Conservation (phyloP, 495 filamentous ascomycete species). For the Penicillium canariense region DNA sequence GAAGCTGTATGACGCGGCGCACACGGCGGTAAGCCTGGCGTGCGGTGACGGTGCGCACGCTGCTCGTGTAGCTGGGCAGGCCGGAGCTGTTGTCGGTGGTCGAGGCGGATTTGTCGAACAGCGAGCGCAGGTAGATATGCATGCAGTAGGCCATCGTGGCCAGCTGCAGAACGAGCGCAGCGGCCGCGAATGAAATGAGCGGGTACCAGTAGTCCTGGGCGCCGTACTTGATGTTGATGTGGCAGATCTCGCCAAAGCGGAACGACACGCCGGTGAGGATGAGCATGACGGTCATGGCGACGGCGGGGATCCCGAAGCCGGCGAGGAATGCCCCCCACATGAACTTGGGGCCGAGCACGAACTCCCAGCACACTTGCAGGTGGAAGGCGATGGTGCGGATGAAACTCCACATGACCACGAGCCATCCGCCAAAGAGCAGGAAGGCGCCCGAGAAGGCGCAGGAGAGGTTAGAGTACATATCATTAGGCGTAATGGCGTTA, state of each 20-base stretch:
- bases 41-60: constrained; percentile 78
- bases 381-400: constrained; percentile 88
- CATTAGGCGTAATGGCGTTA: constrained; percentile 88
- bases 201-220: constrained; percentile 89
- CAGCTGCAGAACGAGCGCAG: constrained; percentile 79
- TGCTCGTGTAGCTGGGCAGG: constrained; percentile 75
- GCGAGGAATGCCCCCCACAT: constrained; percentile 79
- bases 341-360: constrained; percentile 82
- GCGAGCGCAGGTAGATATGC: constrained; percentile 82
- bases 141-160: constrained; percentile 89
- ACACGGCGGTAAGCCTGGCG: constrained; percentile 85
- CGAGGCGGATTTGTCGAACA: constrained; percentile 61
- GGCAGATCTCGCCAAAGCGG: constrained; percentile 85
- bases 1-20: constrained; percentile 79
- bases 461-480: constrained; percentile 76
- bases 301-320: constrained; percentile 79
- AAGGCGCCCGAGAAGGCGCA: constrained; percentile 90
- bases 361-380: constrained; percentile 96
- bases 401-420: constrained; percentile 82
- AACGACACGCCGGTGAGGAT: constrained; percentile 90
- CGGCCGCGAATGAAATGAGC: constrained; percentile 71
- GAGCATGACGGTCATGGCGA: constrained; percentile 70
- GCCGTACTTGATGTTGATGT: constrained; percentile 83
- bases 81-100: constrained; percentile 66
- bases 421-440: constrained; percentile 79